Evolutionary conservation across 2,329 filamentous ascomycete species (phyloP), one percentile per base, ranked within the genome.

Genomic region (Drechslerella dactyloides): DNA sequence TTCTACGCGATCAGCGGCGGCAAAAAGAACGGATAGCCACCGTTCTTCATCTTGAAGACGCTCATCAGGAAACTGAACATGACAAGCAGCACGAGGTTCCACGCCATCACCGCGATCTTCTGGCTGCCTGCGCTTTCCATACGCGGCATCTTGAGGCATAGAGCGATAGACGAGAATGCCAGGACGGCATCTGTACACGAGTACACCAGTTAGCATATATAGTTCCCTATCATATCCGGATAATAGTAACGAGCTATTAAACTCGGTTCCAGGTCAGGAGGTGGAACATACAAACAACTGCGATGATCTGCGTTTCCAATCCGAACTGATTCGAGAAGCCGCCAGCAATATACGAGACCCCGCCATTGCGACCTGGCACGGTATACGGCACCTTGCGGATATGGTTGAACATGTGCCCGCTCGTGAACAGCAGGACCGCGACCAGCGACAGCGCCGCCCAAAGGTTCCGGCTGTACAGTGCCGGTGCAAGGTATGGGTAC

Each of bases 381-480:
- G 97, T 91, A 77, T 99, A 99, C 1, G 94, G 94, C 1, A 96
- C 91, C 80, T 94, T 93, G 76, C 96, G 87, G 78, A 99, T 99
- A 78, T 97, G 93, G 81, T 97, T 99, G 85, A 96, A 99, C 96
- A 99, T 99, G 81, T 97, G 93, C 42, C 94, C 96, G 76, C 90
- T 94, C 52, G 90, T 97, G 82, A 97, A 99, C 66, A 97, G 84
- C 46, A 99, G 85, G 74, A 99, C 93, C 13, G 88, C 84, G 77
- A 97, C 92, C 75, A 99, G 83, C 80, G 90, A 96, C 77, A 96
- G 81, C 21, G 90, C 91, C 23, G 93, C 93, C 94, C 94, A 99
- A 17, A 97, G 82, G 77, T 96, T 97, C 76, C 93, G 89, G 83
- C 89, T 97, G 80, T 92, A 90, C 37, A 97, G 80, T 69, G 97